Evolutionary conservation across 768 basidiomycete genomes (phyloP), one percentile per base, ranked within the genome.

Genomic region (Termitomyces sp.): DNA sequence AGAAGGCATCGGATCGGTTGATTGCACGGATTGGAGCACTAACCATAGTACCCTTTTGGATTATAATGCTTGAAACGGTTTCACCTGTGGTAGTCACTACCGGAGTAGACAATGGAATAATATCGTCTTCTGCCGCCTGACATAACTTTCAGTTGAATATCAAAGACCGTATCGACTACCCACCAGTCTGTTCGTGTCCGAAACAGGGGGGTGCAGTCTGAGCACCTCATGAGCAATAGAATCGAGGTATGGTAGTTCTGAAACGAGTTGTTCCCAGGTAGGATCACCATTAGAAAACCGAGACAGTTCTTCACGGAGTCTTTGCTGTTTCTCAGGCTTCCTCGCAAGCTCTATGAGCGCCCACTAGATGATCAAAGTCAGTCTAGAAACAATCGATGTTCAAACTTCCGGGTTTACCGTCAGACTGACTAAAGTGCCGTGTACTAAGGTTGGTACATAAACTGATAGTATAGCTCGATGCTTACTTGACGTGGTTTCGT

Each of bases 21-120:
- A 83, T 71, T 18, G 69, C 67, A 6, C 64, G 50, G 27, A 84
- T 73, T 2, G 80, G 76, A 3, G 77, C 64, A 11, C 69, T 54
- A 27, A 88, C 54, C 1, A 61, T 53, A 1, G 77, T 78, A 3
- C 79, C 84, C 56, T 79, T 80, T 18, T 73, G 68, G 35, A 87
- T 66, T 5, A 70, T 42, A 46, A 87, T 65, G 16, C 67, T 70
- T 22, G 70, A 64, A 15, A 79, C 68, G 0, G 61, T 57, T 40
- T 70, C 62, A 0, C 82, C 82, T 0, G 76, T 65, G 0, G 66
- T 57, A 0, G 77, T 78, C 11, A 60, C 65, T n/a, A 86, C 60
- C 4, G 83, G 83, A 1, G 63, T 61, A 11, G 71, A 72, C n/a
- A 88, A 72, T 0, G 85, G 86, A 12, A 89, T 74, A 2, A 83